These are phyloP conservation scores for Alternaria triticina DNA, from an alignment of 2,329 filamentous ascomycete genomes.

Conservation along the genomic window DNA sequence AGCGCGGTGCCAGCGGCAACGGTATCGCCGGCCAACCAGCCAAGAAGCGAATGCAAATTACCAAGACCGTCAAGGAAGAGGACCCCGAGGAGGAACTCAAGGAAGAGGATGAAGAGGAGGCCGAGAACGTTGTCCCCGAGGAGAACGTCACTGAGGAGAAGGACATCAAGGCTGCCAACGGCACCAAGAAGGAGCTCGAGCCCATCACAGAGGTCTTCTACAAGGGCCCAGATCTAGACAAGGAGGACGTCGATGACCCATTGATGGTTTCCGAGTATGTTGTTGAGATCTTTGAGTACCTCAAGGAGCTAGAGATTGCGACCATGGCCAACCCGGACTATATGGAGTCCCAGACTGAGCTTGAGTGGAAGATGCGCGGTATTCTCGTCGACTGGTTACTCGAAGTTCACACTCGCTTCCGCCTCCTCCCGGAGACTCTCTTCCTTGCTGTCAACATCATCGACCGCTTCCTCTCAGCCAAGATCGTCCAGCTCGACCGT, in stretches of 20 bases:
- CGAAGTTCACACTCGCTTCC: conserved; percentile 96
- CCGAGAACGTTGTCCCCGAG: conserved; percentile 63
- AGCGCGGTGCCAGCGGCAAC: conserved; percentile 75
- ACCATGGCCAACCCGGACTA: conserved; percentile 90
- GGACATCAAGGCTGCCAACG: conserved; percentile 32
- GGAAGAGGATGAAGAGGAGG: conserved; percentile 53
- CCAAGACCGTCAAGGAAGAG: conserved; percentile 61
- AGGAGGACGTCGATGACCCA: conserved; percentile 89
- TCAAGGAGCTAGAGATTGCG: conserved; percentile 80
- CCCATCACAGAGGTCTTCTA: conserved; percentile 37
- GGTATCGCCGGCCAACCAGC: conserved; percentile 67
- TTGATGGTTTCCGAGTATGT: conserved; percentile 99
- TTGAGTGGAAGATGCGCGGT: conserved; percentile 98
- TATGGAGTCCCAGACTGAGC: conserved; percentile 91
- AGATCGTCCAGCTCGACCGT: conserved; percentile 94
- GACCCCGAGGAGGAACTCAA: conserved; percentile 55
- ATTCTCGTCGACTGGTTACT: conserved; percentile 98
- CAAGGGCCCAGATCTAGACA: conserved; percentile 69
- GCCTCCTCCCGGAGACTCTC: conserved; percentile 91
- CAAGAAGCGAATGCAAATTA: conserved; percentile 70
- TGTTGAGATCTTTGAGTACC: conserved; percentile 95
- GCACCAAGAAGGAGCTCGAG: conserved; percentile 25
- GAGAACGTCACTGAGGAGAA: conserved; percentile 61
- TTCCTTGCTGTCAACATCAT: conserved; percentile 98
- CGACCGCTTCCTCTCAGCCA: conserved; percentile 93